Evolutionary conservation across 768 basidiomycete species (phyloP), one percentile per base, ranked within the genome.

Genomic region (Pluteus cervinus): DNA sequence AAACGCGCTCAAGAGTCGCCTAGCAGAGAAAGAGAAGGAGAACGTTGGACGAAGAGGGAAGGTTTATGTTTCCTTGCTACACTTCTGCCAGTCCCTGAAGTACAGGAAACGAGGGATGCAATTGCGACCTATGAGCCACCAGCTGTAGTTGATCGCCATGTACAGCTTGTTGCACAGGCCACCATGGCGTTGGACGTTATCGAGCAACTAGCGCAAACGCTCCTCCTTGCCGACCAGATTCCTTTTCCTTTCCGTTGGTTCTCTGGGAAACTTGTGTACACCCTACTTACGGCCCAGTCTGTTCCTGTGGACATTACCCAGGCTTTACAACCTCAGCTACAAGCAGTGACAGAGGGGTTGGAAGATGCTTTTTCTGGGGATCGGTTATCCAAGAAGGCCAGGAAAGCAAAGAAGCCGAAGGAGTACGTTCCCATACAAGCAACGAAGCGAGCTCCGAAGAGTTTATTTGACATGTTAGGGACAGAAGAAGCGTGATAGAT

Each of bases 91-190:
- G 33, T 55, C 18, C 9, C 42, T 29, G 36, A 42, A 32, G 35
- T 33, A 35, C 22, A 37, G 14, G 10, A 30, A n/a, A 33, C 12
- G 8, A 36, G 17, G 6, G 37, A 41, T 4, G 29, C 40, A 18
- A 43, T 38, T 20, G 47, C 45, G 12, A 41, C 41, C 14, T 33
- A 37, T 15, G 49, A 52, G 16, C 43, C 42, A 0, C 67, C 72
- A 4, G 62, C 66, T 0, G 58, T 80, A 16, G 53, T 57, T 14
- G 76, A 83, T 50, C 67, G 84, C 4, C 73, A 77, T 48, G 60
- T 86, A 29, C 86, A 87, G 47, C 66, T 88, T 11, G 62, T 66
- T 35, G 82, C 84, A 0, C 86, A 90, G 46, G 50, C 73, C 9
- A 56, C 77, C 3, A 66, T 69, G 51, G 71, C 81, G 4, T 48